A percentile compares a stretch with the other conserved stretches of the same genome.
These are phyloP conservation scores for Populus hybrid DNA, from an alignment of 441 rosid genomes.

Conservation along the genomic window DNA sequence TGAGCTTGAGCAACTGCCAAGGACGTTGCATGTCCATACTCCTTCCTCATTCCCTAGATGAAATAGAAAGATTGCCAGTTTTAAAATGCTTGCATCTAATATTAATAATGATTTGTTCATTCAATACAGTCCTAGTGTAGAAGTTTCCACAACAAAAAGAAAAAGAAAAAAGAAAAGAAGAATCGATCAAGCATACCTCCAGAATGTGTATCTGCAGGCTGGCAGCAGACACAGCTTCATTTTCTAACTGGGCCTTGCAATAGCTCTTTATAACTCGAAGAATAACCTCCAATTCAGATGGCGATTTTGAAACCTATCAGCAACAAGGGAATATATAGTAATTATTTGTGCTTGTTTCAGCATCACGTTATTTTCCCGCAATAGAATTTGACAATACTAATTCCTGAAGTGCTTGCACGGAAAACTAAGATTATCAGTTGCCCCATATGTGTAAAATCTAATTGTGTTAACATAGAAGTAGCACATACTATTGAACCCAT, in stretches of 20 bases:
- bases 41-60: conserved; percentile 82
- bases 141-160: background rate
- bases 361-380: conserved; percentile 1
- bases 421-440: background rate
- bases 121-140: conserved; percentile 2
- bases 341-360: background rate
- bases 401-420: conserved; percentile 4
- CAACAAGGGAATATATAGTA: background rate
- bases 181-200: background rate
- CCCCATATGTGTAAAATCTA: background rate
- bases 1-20: conserved; percentile 88
- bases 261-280: no score
- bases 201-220: no score
- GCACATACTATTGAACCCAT: background rate
- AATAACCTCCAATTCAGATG: conserved; percentile 73
- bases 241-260: no score
- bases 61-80: conserved; percentile 17
- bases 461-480: background rate
- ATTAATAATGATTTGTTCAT: background rate
- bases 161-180: conserved; percentile 2
- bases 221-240: no score
- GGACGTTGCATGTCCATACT: conserved; percentile 72
- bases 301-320: conserved; percentile 74
- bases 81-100: conserved; percentile 8
- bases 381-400: background rate